Evolutionary conservation across 768 basidiomycete species (phyloP).

Genomic region (Solioccasus polychromus): DNA sequence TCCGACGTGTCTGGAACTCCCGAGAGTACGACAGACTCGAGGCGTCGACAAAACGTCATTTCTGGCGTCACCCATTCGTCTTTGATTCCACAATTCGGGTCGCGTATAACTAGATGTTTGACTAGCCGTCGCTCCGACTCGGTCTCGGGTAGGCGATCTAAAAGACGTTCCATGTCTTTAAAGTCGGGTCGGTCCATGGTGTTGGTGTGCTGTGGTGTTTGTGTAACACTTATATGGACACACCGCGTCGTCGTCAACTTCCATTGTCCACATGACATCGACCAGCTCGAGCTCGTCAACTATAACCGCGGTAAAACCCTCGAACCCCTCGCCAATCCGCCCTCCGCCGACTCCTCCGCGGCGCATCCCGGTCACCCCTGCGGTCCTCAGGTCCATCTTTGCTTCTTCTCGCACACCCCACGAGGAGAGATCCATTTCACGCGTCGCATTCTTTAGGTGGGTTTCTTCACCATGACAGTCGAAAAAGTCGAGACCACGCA

Average conservation of each 20-base stretch:
- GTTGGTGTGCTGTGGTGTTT: not conserved
- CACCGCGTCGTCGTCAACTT: not conserved
- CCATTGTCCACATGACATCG: no score
- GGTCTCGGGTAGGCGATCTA: conserved; percentile 58
- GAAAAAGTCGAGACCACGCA: not conserved
- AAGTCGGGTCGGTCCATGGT: conserved; percentile 27
- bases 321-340: conserved; percentile 30
- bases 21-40: conserved; percentile 67
- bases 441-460: conserved; percentile 84
- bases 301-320: conserved; percentile 36
- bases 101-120: conserved; percentile 55
- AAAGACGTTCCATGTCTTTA: conserved; percentile 57
- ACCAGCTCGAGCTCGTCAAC: conserved; percentile 55
- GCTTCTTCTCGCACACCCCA: conserved; percentile 78
- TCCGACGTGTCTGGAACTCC: conserved; percentile 69
- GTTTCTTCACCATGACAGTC: conserved; percentile 1
- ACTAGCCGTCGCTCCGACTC: conserved; percentile 57
- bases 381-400: conserved; percentile 79
- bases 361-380: conserved; percentile 80
- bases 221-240: no score
- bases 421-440: conserved; percentile 81
- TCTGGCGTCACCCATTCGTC: conserved; percentile 61
- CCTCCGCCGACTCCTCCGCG: conserved; percentile 47
- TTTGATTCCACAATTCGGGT: conserved; percentile 38
- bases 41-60: conserved; percentile 56